Conservation (phyloP, 305 asterid genomes). For the Rubia occidens region DNA sequence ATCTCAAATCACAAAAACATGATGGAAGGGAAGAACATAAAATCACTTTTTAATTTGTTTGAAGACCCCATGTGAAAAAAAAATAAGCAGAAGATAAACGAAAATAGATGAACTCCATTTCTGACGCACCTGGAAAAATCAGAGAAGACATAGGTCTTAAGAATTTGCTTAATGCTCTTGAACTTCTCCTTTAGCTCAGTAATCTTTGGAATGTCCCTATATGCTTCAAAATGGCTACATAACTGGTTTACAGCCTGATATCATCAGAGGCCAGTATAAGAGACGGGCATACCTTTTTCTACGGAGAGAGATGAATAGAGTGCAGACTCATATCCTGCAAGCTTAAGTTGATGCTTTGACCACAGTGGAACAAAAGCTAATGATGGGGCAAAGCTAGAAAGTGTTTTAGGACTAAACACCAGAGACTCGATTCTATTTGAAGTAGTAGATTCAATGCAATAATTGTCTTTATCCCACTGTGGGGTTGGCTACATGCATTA, state of each 20-base stretch:
- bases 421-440: background rate
- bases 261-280: slow-evolving; percentile 9
- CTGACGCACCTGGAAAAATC: slow-evolving; percentile 84
- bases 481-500: background rate
- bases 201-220: slow-evolving; percentile 84
- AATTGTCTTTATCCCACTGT: background rate
- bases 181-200: slow-evolving; percentile 89
- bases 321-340: background rate
- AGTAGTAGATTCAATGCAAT: background rate
- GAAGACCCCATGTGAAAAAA: background rate
- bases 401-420: background rate
- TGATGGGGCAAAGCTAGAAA: background rate
- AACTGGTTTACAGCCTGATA: slow-evolving; percentile 94
- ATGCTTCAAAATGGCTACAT: slow-evolving; percentile 93
- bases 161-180: slow-evolving; percentile 87
- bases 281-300: background rate
- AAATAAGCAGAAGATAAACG: background rate
- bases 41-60: background rate
- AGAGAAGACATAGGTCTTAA: slow-evolving; percentile 86
- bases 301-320: background rate
- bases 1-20: background rate
- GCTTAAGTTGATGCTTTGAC: background rate
- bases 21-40: background rate
- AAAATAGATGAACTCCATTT: slow-evolving; percentile 16
- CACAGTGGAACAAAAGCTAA: background rate